These are phyloP conservation scores for Multifurca ochricompacta DNA, from an alignment of 768 basidiomycete genomes.

Conservation along the genomic window DNA sequence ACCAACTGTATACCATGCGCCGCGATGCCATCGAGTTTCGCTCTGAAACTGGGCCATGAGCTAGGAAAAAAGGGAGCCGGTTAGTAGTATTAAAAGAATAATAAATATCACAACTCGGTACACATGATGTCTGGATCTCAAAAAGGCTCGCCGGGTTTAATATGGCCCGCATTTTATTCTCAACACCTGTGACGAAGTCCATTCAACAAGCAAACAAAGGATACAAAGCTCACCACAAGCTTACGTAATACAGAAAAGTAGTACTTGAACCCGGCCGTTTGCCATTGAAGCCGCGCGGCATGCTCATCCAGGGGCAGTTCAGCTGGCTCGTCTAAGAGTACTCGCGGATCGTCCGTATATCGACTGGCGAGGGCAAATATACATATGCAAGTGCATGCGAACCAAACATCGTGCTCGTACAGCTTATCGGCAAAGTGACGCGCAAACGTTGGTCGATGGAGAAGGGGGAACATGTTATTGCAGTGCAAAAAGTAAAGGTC, in stretches of 20 bases:
- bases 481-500: slow-evolving; percentile 57
- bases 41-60: slow-evolving; percentile 41
- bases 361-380: slow-evolving; percentile 28
- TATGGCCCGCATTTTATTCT: slow-evolving; percentile 41
- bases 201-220: slow-evolving; percentile 3
- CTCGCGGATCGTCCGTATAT: slow-evolving; percentile 25
- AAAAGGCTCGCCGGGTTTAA: slow-evolving; percentile 52
- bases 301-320: slow-evolving; percentile 22
- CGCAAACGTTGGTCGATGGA: slow-evolving; percentile 67
- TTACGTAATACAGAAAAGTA: slow-evolving; percentile 48
- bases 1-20: slow-evolving; percentile 39
- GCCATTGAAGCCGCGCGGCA: slow-evolving; percentile 37
- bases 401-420: slow-evolving; percentile 38
- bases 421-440: slow-evolving; percentile 48
- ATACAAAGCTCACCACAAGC: slow-evolving; percentile 16
- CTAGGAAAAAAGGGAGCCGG: slow-evolving; percentile 27
- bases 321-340: slow-evolving; percentile 25
- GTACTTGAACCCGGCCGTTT: slow-evolving; percentile 52
- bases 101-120: slow-evolving; percentile 23
- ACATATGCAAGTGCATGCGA: slow-evolving; percentile 26
- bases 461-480: slow-evolving; percentile 54
- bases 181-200: slow-evolving; percentile 35
- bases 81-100: slow-evolving; percentile 19
- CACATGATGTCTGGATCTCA: slow-evolving; percentile 52
- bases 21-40: slow-evolving; percentile 36